phyloP scores from a whole-genome alignment of 2,329 filamentous ascomycete genomes.

The Trichoderma sp. region DNA sequence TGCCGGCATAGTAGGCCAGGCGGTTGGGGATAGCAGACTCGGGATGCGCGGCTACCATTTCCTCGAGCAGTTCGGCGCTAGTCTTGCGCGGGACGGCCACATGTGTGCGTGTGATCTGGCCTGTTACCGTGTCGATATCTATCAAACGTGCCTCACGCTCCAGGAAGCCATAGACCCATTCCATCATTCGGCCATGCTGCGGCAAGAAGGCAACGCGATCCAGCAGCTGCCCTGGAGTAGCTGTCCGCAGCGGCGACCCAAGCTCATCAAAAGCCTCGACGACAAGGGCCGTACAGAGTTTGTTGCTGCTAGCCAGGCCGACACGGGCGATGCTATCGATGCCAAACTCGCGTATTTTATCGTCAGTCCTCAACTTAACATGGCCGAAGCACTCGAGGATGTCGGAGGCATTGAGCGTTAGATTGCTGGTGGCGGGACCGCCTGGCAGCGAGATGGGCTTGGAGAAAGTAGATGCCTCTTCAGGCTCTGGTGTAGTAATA shows the following conservation, averaged over 20 bases:
- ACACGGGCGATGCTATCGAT: background rate
- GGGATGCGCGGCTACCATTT: background rate
- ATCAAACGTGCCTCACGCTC: background rate
- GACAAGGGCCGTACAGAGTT: background rate
- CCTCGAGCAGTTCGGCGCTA: background rate
- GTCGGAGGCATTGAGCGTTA: background rate
- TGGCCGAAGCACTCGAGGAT: background rate
- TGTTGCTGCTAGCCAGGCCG: background rate
- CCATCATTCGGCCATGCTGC: background rate
- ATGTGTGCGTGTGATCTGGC: background rate
- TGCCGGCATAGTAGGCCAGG: constrained; percentile 30
- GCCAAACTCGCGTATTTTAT: background rate
- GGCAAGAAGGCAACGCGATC: background rate
- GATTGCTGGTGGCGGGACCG: background rate
- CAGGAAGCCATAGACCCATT: background rate
- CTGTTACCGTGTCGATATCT: background rate
- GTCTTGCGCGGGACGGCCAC: background rate
- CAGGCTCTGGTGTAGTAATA: background rate
- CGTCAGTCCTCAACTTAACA: background rate
- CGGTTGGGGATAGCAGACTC: background rate
- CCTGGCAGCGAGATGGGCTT: background rate
- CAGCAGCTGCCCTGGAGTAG: background rate
- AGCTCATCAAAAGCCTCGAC: background rate
- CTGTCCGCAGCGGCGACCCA: background rate
- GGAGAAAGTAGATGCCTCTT: background rate